Evolutionary conservation across 331 rosid genomes (phyloP), one percentile per base, ranked within the genome.

Genomic region (Quercus lobata): DNA sequence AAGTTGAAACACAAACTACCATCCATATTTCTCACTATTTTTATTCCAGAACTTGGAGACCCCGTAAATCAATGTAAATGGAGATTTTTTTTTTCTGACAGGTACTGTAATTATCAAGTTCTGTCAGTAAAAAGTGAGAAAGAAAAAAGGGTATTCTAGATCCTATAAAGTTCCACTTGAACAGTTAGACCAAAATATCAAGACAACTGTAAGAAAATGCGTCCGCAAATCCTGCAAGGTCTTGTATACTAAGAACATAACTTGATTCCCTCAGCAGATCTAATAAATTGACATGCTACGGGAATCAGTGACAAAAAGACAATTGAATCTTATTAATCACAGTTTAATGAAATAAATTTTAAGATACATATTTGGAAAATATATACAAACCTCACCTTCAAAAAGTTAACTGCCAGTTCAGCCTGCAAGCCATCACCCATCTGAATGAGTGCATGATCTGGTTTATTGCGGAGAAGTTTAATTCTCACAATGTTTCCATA

Each of bases 351-450:
- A 57, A 12, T 69, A 46, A 66, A 22, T 9, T n/a, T 32, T 34
- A 63, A 72, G 56, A 71, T 69, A 73, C 41, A 75, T 49, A 66
- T 52, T 21, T 34, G 30, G n/a, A 73, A 7, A 76, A 22, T 70
- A 63, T 49, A 68, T 54, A 75, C 14, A 80, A 75, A 81, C 76
- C 91, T 71, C 73, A 96, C 99, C 99, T 96, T 96, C 86, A 96
- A 81, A 79, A 90, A 96, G 86, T 96, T 97, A 9, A 96, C 99
- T 14, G 99, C 99, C 82, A 96, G 76, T 87, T 96, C 99, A 68
- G 98, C 94, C 82, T 96, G 99, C 79, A 96, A 96, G 77, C 99
- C 99, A 85, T 96, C 99, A 30, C 98, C 98, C 99, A 96, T 96
- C 84, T 96, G 97, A 65, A 96, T 84, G 55, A 96, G 99, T 35